Base-by-base conservation (phyloP, 2,329 filamentous ascomycete species). In the Mycosphaerelloides madeirae region DNA sequence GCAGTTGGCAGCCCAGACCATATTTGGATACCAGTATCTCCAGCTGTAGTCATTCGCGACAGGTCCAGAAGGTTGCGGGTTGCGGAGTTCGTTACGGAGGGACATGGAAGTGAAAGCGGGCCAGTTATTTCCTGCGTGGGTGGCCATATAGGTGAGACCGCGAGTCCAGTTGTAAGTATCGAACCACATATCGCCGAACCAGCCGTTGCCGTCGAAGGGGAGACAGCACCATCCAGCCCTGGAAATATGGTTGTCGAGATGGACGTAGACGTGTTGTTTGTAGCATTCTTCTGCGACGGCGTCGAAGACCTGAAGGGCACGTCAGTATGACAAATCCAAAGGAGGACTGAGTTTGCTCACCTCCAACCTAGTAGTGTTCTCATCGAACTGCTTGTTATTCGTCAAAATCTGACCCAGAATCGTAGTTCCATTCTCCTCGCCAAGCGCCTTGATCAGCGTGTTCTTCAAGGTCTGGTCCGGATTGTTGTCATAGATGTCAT, bases 221-320 rank as follows among this genome's bases (percentile, higher is more conserved):
- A 60, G 59, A 46, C 80, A 83, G 66, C 80, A 83, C 78, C 79
- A 82, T 46, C 70, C 69, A 32, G 45, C 50, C 49, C 72, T 73
- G 52, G 75, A 79, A 43, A 81, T 74, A 60, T 83, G 79, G 61
- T 83, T 83, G 61, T 83, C 80, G 4, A 83, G 64, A 41, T 82
- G 69, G 0, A 80, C 76, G 65, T 79, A 73, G 38, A 83, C 65
- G 25, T 71, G 70, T 32, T 72, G 67, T 5, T 67, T 65, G 59
- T 71, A 75, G 2, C 81, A 70, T 36, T 72, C 69, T 36, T 72
- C 70, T 31, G 80, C 72, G 8, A 81, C 74, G 1, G 65, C 67
- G 41, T 68, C 74, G 58, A 76, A 81, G 12, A 77, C 72, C 44
- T 48, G 31, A 12, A 12, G 14, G 3, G 8, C 22, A 25, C 9